Conservation (phyloP, 495 filamentous ascomycete genomes). For the Aspergillus olivimuriae region DNA sequence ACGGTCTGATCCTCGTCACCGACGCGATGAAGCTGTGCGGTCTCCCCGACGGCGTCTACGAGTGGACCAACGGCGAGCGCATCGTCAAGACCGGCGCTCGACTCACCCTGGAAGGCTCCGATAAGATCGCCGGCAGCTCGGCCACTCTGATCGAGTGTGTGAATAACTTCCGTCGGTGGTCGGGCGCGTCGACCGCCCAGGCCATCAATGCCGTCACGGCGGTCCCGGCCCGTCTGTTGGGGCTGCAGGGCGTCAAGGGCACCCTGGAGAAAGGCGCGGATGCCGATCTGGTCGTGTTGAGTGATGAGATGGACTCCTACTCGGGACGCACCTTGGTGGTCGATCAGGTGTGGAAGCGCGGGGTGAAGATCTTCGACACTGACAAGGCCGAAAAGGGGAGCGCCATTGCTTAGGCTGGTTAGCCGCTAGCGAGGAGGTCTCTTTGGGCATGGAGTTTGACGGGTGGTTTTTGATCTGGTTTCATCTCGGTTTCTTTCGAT, state of each 20-base stretch:
- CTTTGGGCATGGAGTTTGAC: not conserved
- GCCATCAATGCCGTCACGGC: constrained; percentile 65
- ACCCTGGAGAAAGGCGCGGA: constrained; percentile 61
- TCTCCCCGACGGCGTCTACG: constrained; percentile 67
- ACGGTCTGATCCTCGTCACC: constrained; percentile 52
- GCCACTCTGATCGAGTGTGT: constrained; percentile 73
- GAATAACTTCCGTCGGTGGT: constrained; percentile 71
- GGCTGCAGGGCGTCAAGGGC: constrained; percentile 60
- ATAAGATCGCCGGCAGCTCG: constrained; percentile 66
- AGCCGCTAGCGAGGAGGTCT: too few relatives aligned
- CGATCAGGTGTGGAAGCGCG: constrained; percentile 76
- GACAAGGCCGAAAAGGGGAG: constrained; percentile 26
- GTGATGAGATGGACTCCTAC: constrained; percentile 42
- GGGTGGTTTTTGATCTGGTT: not conserved
- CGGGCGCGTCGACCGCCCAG: constrained; percentile 53
- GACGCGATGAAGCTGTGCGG: constrained; percentile 59
- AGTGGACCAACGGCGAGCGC: constrained; percentile 70
- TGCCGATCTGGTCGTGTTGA: constrained; percentile 71
- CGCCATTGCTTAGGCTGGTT: constrained; percentile 7
- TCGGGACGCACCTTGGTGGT: constrained; percentile 46
- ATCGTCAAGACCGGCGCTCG: constrained; percentile 62
- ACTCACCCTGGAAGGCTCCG: constrained; percentile 60
- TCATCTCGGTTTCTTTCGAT: not conserved
- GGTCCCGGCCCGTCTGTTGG: constrained; percentile 68
- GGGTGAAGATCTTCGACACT: constrained; percentile 42